Evolutionary conservation across 345 rosid species (phyloP), one percentile per base, ranked within the genome.

Genomic region (Pugionium cornutum): DNA sequence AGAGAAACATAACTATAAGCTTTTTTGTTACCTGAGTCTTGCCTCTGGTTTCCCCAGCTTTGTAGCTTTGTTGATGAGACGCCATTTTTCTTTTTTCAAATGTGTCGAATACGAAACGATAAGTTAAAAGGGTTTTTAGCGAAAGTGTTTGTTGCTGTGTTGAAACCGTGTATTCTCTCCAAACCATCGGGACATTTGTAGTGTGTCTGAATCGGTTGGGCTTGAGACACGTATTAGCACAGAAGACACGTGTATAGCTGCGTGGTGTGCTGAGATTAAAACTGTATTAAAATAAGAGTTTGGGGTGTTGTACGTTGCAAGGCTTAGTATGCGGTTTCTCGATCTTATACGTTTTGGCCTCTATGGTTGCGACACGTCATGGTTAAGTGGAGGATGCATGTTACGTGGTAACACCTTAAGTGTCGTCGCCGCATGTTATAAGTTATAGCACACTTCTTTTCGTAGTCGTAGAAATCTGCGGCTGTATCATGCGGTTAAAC

Each of bases 31-130:
- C 90, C 88, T 81, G 69, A 44, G 87, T 50, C 67, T 76, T 81
- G 75, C 87, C 87, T 61, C 70, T 76, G 62, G 81, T 74, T 66
- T 79, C 80, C 67, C 96, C 84, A 7, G 91, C 88, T 53, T 40
- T 57, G 81, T 61, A 82, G 72, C 70, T 59, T 48, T 82, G 80
- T 74, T 74, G 68, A 46, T 72, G 70, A 35, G 94, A 82, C 42
- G 88, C 91, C 94, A 85, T 85, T 40, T 43, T 64, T 43, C 25
- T 6, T 45, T 53, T 42, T 45, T 8, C 28, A 25, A 64, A 47
- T 45, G 50, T 3, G 42, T 6, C 26, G 5, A 44, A 18, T 18
- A 18, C 18, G 18, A 18, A 18, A 18, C 18, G 18, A 18, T 18
- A 18, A 18, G 18, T 18, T 18, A 18, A 18, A 18, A 18, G 18